Percentiles rank a stretch among this genome's conserved stretches.
Conservation (phyloP, 305 asterid species). For the Fraxinus greggii region DNA sequence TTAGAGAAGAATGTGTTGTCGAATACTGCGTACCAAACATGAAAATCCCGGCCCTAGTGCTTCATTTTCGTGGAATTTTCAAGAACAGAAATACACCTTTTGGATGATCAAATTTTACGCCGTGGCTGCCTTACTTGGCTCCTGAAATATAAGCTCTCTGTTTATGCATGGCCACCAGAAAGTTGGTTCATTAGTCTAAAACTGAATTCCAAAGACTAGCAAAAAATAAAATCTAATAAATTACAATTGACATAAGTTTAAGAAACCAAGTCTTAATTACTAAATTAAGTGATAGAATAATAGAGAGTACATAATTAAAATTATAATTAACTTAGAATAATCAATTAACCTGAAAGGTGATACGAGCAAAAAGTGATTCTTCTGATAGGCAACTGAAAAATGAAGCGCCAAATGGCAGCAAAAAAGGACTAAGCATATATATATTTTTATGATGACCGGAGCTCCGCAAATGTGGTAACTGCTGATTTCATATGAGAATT, state of each 20-base stretch:
- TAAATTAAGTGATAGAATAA: slow-evolving; percentile 2
- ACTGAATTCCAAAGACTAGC: background rate
- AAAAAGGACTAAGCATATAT: background rate
- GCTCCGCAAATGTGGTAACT: slow-evolving; percentile 13
- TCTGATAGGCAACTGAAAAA: background rate
- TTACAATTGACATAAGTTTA: background rate
- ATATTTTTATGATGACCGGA: slow-evolving; percentile 11
- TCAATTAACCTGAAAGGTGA: slow-evolving; percentile 16
- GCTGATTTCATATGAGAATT: slow-evolving; percentile 29
- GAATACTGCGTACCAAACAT: background rate
- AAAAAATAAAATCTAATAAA: background rate
- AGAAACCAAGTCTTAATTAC: background rate
- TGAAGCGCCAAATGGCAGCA: slow-evolving; percentile 51
- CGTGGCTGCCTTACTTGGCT: slow-evolving; percentile 11
- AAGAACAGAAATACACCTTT: slow-evolving; percentile 21
- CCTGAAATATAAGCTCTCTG: slow-evolving; percentile 19
- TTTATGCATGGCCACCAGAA: slow-evolving; percentile 28
- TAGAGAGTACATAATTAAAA: background rate
- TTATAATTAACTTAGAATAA: background rate
- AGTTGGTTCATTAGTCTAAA: background rate
- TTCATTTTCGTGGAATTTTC: background rate
- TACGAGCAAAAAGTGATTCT: slow-evolving; percentile 16
- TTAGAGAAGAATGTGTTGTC: background rate
- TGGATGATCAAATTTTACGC: background rate
- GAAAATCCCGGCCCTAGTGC: background rate